phyloP scores from a whole-genome alignment of 1,284 basidiomycete species.

The Tremellales sp. region DNA sequence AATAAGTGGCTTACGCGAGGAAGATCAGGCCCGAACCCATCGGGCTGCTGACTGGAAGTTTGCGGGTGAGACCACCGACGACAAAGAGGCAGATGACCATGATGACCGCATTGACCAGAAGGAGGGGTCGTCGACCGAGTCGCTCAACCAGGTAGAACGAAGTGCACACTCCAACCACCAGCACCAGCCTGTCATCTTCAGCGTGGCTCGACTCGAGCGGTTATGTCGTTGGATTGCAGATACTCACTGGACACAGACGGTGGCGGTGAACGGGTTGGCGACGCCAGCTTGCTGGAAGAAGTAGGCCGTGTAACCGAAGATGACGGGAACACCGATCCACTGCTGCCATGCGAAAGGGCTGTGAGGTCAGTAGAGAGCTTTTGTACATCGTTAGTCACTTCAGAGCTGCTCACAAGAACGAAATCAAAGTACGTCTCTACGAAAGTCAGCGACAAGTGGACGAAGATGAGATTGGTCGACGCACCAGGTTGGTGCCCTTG shows the following conservation, averaged over 20 bases:
- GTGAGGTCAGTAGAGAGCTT: too few species aligned
- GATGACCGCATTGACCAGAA: constrained; percentile 35
- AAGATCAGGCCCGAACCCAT: constrained; percentile 8
- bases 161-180: constrained; percentile 38
- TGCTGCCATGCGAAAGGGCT: constrained; percentile 10
- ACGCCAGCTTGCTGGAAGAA: constrained; percentile 18
- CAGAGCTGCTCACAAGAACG: too few species aligned
- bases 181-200: constrained; percentile 12
- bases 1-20: constrained; percentile 1
- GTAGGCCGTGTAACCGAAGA: constrained; percentile 15
- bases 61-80: constrained; percentile 35
- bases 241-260: constrained; percentile 4
- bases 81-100: constrained; percentile 36
- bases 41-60: constrained; percentile 5
- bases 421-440: constrained; percentile 12
- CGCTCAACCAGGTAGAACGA: constrained; percentile 41
- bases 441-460: not conserved
- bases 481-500: constrained; percentile 1
- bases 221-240: not conserved
- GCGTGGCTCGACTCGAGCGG: not conserved
- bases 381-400: too few species aligned
- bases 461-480: not conserved
- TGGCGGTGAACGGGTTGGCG: constrained; percentile 6
- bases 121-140: constrained; percentile 40
- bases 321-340: constrained; percentile 12